Evolutionary conservation across 192 early-diverging fungal species (phyloP), one percentile per base, ranked within the genome.

Genomic region (Piromyces sp.): DNA sequence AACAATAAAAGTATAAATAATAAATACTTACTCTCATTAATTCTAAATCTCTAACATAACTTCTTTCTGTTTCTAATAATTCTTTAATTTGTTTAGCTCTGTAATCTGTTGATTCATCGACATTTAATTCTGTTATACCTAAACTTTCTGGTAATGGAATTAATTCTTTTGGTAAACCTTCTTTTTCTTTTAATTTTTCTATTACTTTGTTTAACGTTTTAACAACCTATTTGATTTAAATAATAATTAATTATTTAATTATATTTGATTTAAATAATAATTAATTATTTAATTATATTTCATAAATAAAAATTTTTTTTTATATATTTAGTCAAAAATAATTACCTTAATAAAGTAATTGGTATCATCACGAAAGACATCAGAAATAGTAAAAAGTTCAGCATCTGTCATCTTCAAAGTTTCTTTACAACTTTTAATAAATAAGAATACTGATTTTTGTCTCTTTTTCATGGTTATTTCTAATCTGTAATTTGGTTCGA

Each of bases 281-380:
- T n/a, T n/a, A n/a, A n/a, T n/a, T n/a, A n/a, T n/a, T n/a, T n/a
- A n/a, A n/a, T n/a, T n/a, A n/a, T n/a, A n/a, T n/a, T n/a, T n/a
- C n/a, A n/a, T n/a, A n/a, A n/a, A n/a, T n/a, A n/a, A n/a, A n/a
- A n/a, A n/a, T n/a, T n/a, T n/a, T n/a, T n/a, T n/a, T n/a, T n/a
- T n/a, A n/a, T n/a, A 83, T 40, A 30, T 68, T 31, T 26, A 38
- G n/a, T n/a, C n/a, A 31, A n/a, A 40, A 80, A 82, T 31, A 82
- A 30, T 40, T 87, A 95, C 96, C 91, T 96, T 99, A 82, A 99
- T 93, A 85, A 98, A 96, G 82, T 92, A 94, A 86, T 96, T 97
- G 36, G 96, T 99, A 84, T 99, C 95, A 84, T 98, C 96, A 81
- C 94, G 92, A 85, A 93, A 95, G 37, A 97, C 86, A 80, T 96